Base-by-base conservation (phyloP, 148 eudicot genomes). In the Chenopodium suecicum region DNA sequence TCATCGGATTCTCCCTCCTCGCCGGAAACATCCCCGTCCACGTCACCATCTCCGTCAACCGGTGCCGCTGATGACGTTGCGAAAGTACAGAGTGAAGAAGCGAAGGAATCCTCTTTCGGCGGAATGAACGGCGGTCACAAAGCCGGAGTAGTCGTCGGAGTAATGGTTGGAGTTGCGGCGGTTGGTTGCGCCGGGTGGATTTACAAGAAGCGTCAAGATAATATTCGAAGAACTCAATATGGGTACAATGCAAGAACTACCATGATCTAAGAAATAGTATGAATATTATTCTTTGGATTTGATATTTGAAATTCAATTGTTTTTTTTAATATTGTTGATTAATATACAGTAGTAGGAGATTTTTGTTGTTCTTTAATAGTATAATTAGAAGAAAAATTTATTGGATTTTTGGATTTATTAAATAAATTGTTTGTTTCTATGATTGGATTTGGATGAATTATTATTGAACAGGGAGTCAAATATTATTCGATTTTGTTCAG, bases 201-300 rank as follows among this genome's bases (percentile, higher is more conserved):
- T 25, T 90, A 92, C 72, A 90, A 80, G 91, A 92, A 89, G 70
- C 84, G 95, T 66, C 88, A 84, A 79, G 88, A 89, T 69, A 92
- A 90, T 60, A 84, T 92, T 22, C 89, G 78, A 19, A 84, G 94
- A 25, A 60, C 90, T 29, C 85, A 88, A 83, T 90, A 86, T 68
- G 90, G 90, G 47, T 79, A 83, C 80, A 88, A 85, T 12, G 89
- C 91, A 19, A 77, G 91, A 68, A 85, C 85, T 70, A 86, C 76
- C 2, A 74, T 73, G 32, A 73, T 73, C 6, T 67, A 32, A 67
- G 2, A 0, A 29, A 12, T 52, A 52, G 12, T 52, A 2, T 10
- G 62, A 56, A 56, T 13, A 14, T 56, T 56, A 56, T 56, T 56
- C 60, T 56, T 56, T 56, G 22, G 4, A 56, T 14, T 56, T 17